Base-by-base conservation (phyloP, 495 filamentous ascomycete species). In the Tuber calosporum region DNA sequence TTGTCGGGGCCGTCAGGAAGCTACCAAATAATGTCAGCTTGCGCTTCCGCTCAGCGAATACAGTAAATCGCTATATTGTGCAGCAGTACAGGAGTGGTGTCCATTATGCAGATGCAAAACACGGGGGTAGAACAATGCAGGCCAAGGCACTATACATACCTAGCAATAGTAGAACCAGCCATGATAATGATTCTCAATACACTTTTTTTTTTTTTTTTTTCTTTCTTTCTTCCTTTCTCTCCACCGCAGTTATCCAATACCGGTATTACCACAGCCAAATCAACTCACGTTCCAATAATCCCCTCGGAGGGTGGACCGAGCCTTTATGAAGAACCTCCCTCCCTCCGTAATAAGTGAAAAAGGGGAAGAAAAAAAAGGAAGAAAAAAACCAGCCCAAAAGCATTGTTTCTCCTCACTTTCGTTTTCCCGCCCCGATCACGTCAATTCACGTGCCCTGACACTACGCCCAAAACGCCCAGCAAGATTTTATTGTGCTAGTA, bases 1-100 rank as follows among this genome's bases (percentile, higher is more conserved):
- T 71, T 34, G 77, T 79, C 58, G 77, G 77, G 0, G 77, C 77
- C 40, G 75, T 70, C 26, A 79, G 75, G 30, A 79, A 79, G 34
- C 75, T 79, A 13, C 71, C 37, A n/a, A 26, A 38, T 13, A 17
- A 38, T 68, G 58, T 66, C 19, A 66, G 30, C 19, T 5, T n/a
- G 20, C 20, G 22, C 22, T 15, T n/a, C 66, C 43, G 15, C 66
- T 58, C 8, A 34, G 38, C 40, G 8, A 8, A 8, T 72, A 30
- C 34, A 26, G 9, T 22, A 38, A 68, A 45, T 4, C 11, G 68
- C 17, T 38, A 43, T 38, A 22, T 68, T 34, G 26, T 38, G 9
- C 20, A 26, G 26, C 41, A n/a, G 67, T 67, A 71, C 69, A 48
- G 42, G 40, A 66, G 39, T 40, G 38, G 34, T 40, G 67, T 72